Evolutionary conservation across 148 eudicot species (phyloP).

Genomic region (Silene conica): DNA sequence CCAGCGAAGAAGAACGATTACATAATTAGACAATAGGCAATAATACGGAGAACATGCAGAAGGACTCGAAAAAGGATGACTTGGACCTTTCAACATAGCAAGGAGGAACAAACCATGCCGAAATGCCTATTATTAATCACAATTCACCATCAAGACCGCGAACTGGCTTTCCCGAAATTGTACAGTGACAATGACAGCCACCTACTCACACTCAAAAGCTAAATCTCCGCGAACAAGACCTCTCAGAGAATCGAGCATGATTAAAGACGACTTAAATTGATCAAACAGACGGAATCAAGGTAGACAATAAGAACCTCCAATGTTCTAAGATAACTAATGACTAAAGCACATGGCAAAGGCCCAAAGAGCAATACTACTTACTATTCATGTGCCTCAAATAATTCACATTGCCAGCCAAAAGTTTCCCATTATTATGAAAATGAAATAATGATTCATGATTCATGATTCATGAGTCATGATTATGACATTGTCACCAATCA

Average conservation of each 20-base stretch:
- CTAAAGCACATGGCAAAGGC: constrained; percentile 7
- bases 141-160: constrained; percentile 9
- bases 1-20: background rate
- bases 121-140: constrained; percentile 1
- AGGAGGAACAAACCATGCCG: background rate
- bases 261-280: background rate
- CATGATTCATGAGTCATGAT: constrained; percentile 8
- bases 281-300: constrained; percentile 3
- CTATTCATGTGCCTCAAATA: constrained; percentile 14
- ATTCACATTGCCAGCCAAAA: constrained; percentile 16
- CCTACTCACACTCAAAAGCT: constrained; percentile 2
- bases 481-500: constrained; percentile 17
- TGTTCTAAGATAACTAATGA: constrained; percentile 8
- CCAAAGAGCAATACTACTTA: background rate
- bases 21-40: background rate
- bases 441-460: background rate
- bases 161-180: constrained; percentile 3
- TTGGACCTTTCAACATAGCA: background rate
- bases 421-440: background rate
- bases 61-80: background rate
- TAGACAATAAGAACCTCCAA: constrained; percentile 6
- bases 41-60: background rate
- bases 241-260: background rate
- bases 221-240: constrained; percentile 8
- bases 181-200: constrained; percentile 25